phyloP scores from a whole-genome alignment of 345 rosid species.

The Aegle marmelos region DNA sequence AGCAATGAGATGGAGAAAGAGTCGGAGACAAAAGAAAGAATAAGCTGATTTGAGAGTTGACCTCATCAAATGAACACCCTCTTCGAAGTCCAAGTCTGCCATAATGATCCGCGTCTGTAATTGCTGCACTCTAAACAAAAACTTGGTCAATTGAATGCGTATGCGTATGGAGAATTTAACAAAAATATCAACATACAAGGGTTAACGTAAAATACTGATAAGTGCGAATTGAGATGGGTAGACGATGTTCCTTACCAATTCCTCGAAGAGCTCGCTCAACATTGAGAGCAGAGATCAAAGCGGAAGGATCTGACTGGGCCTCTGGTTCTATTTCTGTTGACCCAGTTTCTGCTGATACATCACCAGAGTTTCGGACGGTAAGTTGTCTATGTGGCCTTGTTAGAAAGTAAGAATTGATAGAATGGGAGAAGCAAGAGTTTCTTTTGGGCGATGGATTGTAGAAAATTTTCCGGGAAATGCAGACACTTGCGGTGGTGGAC shows the following conservation, averaged over 20 bases:
- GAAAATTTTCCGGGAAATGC: conserved; percentile 13
- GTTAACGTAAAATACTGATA: too few relatives aligned
- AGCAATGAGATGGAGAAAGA: background rate
- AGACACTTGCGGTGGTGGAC: conserved; percentile 21
- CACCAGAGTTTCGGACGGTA: conserved; percentile 32
- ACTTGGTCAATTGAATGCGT: conserved; percentile 18
- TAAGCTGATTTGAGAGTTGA: conserved; percentile 4
- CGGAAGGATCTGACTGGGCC: conserved; percentile 48
- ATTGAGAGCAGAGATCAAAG: conserved; percentile 70
- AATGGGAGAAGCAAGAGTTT: conserved; percentile 1
- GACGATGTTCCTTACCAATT: conserved; percentile 43
- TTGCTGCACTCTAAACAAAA: conserved; percentile 70
- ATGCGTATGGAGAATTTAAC: too few relatives aligned
- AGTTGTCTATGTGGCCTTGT: conserved; percentile 14
- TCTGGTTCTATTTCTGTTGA: conserved; percentile 36
- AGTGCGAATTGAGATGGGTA: background rate
- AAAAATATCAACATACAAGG: too few relatives aligned
- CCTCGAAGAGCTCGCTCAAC: conserved; percentile 89
- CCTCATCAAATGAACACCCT: conserved; percentile 67
- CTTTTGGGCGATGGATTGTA: background rate
- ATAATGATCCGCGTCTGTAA: conserved; percentile 84
- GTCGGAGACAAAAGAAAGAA: background rate
- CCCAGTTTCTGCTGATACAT: conserved; percentile 31
- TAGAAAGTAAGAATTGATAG: conserved; percentile 5
- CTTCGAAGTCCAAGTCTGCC: conserved; percentile 58